phyloP scores from a whole-genome alignment of 176 grass and related monocot species.

The Hyparrhenia diplandra region DNA sequence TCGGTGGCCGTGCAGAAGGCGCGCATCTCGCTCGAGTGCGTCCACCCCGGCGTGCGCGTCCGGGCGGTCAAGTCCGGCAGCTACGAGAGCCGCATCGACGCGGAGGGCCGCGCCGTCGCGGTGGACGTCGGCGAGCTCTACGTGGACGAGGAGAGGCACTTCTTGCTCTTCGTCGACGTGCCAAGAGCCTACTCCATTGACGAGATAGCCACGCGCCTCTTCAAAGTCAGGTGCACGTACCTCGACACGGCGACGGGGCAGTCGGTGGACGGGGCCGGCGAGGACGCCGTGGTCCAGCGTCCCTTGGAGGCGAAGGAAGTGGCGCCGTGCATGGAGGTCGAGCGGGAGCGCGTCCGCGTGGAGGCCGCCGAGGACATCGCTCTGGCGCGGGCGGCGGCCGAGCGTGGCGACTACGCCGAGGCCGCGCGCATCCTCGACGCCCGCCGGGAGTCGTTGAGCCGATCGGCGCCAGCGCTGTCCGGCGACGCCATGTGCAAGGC shows the following conservation, averaged over 20 bases:
- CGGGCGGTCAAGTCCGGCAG: neutral
- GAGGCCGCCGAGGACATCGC: neutral
- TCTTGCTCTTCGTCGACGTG: neutral
- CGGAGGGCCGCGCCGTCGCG: neutral
- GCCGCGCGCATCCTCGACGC: constrained; percentile 34
- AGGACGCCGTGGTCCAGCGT: neutral
- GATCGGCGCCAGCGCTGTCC: too few species aligned
- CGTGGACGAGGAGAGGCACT: neutral
- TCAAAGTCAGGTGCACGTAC: neutral
- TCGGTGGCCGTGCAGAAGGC: constrained; percentile 42
- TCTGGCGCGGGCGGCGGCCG: constrained; percentile 16
- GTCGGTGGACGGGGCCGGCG: neutral
- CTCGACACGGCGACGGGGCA: neutral
- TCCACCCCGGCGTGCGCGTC: neutral
- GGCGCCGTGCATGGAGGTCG: neutral
- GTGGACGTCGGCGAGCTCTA: neutral
- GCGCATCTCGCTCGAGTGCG: neutral
- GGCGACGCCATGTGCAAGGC: constrained; percentile 9
- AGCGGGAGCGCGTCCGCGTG: neutral
- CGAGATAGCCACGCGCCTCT: neutral
- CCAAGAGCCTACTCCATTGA: neutral
- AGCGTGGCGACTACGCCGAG: constrained; percentile 18
- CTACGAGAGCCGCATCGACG: neutral
- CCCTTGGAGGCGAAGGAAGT: neutral
- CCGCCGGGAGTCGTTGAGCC: constrained; percentile 1